Evolutionary conservation across 129 eudicot genomes (phyloP).

Genomic region (Lactuca sativa): DNA sequence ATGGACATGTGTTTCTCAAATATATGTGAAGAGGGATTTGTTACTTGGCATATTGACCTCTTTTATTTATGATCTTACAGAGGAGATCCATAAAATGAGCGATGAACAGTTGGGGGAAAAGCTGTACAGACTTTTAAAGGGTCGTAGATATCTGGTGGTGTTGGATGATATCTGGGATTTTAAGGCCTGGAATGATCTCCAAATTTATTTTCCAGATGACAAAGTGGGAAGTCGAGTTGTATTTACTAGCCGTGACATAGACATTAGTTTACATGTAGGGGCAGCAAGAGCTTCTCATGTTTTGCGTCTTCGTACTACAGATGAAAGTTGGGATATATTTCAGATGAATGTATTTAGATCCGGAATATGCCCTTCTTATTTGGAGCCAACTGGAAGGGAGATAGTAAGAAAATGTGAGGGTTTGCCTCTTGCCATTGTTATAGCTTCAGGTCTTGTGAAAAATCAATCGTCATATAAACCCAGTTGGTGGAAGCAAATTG

Average conservation of each 20-base stretch:
- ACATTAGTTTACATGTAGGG: not conserved
- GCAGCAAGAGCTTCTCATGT: slow-evolving; percentile 4
- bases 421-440: slow-evolving; percentile 32
- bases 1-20: slow-evolving; percentile 32
- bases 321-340: slow-evolving; percentile 34
- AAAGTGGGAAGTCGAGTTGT: slow-evolving; percentile 22
- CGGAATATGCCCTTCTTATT: slow-evolving; percentile 5
- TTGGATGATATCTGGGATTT: slow-evolving; percentile 39
- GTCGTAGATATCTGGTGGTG: slow-evolving; percentile 28
- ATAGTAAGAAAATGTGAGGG: slow-evolving; percentile 34
- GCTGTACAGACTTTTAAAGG: slow-evolving; percentile 21
- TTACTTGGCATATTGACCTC: slow-evolving; percentile 18
- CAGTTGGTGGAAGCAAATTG: slow-evolving; percentile 20
- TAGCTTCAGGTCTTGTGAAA: slow-evolving; percentile 27
- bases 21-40: slow-evolving; percentile 20
- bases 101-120: slow-evolving; percentile 20
- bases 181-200: slow-evolving; percentile 20
- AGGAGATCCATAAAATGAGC: not conserved
- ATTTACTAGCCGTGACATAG: slow-evolving; percentile 14
- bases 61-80: not conserved
- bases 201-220: slow-evolving; percentile 31
- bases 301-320: slow-evolving; percentile 13
- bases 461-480: not conserved
- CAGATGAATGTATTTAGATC: slow-evolving; percentile 2
- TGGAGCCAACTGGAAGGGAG: slow-evolving; percentile 8